A percentile compares a stretch with the other conserved stretches of the same genome.
phyloP scores from a whole-genome alignment of 2,329 filamentous ascomycete genomes.

The Penicillium paneum region DNA sequence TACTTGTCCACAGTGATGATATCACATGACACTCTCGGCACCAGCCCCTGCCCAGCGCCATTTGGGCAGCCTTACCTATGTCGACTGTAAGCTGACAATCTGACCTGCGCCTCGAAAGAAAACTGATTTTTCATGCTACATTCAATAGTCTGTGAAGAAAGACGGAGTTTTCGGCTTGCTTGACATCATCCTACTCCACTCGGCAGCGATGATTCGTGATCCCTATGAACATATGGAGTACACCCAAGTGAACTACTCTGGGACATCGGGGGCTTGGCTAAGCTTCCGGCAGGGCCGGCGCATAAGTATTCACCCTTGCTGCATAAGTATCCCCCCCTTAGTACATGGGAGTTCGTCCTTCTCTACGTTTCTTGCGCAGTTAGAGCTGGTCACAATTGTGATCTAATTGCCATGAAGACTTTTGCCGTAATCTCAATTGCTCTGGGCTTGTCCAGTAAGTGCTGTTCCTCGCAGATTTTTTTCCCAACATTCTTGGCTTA shows the following conservation, averaged over 20 bases:
- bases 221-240: neutral
- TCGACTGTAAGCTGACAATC: neutral
- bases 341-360: neutral
- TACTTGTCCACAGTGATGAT: neutral
- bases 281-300: slow-evolving; percentile 20
- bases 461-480: neutral
- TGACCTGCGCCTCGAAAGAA: neutral
- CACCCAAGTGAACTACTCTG: neutral
- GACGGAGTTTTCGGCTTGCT: neutral
- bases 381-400: neutral
- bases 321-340: slow-evolving; percentile 19
- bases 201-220: neutral
- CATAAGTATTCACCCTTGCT: slow-evolving; percentile 18
- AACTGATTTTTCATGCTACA: neutral
- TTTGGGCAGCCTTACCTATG: neutral
- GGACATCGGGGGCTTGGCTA: slow-evolving; percentile 8
- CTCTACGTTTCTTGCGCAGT: neutral
- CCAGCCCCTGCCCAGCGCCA: neutral
- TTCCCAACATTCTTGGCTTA: neutral
- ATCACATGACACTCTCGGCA: neutral
- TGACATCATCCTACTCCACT: slow-evolving; percentile 20
- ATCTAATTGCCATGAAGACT: slow-evolving; percentile 15
- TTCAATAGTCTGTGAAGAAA: neutral
- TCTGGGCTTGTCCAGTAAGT: slow-evolving; percentile 20
- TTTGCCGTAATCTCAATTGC: slow-evolving; percentile 14